A percentile compares a stretch with the other conserved stretches of the same genome.
phyloP scores from a whole-genome alignment of 306 rosid species.

The Dalbergia oliveri region DNA sequence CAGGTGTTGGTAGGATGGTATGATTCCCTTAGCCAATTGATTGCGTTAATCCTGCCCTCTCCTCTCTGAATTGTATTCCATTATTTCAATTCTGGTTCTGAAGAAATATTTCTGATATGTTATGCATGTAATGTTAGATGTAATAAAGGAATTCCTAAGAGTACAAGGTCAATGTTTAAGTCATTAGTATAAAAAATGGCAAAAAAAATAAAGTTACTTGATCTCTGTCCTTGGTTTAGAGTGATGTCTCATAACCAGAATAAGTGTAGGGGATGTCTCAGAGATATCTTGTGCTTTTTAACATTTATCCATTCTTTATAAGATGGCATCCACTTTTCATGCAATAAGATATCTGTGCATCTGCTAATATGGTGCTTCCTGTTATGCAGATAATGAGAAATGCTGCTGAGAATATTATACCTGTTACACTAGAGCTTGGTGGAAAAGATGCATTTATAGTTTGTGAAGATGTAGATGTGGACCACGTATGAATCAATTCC shows the following conservation, averaged over 20 bases:
- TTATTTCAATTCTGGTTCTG: slow-evolving; percentile 33
- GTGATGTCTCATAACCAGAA: slow-evolving; percentile 12
- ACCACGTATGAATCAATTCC: slow-evolving; percentile 67
- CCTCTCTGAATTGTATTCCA: slow-evolving; percentile 17
- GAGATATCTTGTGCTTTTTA: slow-evolving; percentile 8
- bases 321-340: slow-evolving; percentile 28
- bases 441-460: slow-evolving; percentile 99
- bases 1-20: slow-evolving; percentile 98
- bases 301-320: slow-evolving; percentile 27
- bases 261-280: slow-evolving; percentile 16
- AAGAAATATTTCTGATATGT: slow-evolving; percentile 24
- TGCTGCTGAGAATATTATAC: slow-evolving; percentile 88
- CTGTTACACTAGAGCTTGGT: slow-evolving; percentile 97
- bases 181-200: slow-evolving; percentile 5
- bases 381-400: slow-evolving; percentile 88
- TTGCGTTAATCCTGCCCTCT: slow-evolving; percentile 17
- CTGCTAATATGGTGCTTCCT: slow-evolving; percentile 37
- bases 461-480: slow-evolving; percentile 92
- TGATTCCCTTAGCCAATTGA: slow-evolving; percentile 53
- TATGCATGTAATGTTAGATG: neutral
- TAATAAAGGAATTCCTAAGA: slow-evolving; percentile 20
- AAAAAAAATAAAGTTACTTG: neutral
- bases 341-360: slow-evolving; percentile 24
- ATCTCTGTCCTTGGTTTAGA: slow-evolving; percentile 2
- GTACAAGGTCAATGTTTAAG: slow-evolving; percentile 27